These are phyloP conservation scores for Schwanniomyces occidentalis DNA, from an alignment of 805 yeast genomes.

Conservation along the genomic window DNA sequence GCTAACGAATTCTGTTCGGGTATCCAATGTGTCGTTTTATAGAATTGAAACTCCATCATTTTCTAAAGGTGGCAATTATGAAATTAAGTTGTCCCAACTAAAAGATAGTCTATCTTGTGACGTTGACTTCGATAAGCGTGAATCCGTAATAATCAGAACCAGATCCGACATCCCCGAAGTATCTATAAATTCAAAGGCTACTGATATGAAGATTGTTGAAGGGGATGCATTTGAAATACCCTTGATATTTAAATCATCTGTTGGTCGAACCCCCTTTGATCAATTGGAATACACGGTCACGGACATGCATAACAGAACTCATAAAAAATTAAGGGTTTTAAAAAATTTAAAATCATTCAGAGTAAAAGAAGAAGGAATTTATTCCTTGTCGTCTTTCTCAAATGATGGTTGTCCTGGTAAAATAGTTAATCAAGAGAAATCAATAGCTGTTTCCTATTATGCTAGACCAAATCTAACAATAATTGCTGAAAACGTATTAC, in stretches of 20 bases:
- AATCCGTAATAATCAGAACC: slow-evolving; percentile 55
- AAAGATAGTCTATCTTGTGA: slow-evolving; percentile 78
- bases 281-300: slow-evolving; percentile 32
- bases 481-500: slow-evolving; percentile 14
- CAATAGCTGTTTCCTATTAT: slow-evolving; percentile 22
- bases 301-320: slow-evolving; percentile 7
- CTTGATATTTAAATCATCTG: slow-evolving; percentile 32
- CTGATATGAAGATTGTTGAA: slow-evolving; percentile 49
- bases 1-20: slow-evolving; percentile 25
- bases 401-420: slow-evolving; percentile 50
- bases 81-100: slow-evolving; percentile 60
- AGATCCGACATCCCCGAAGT: slow-evolving; percentile 65
- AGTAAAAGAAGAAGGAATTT: slow-evolving; percentile 43
- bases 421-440: slow-evolving; percentile 19
- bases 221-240: slow-evolving; percentile 65
- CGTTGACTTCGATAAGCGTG: slow-evolving; percentile 65
- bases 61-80: slow-evolving; percentile 70
- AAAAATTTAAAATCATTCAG: slow-evolving; percentile 21
- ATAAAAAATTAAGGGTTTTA: slow-evolving; percentile 5
- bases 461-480: slow-evolving; percentile 25
- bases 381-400: slow-evolving; percentile 36
- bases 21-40: slow-evolving; percentile 36
- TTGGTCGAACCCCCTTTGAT: slow-evolving; percentile 29
- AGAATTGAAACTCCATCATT: slow-evolving; percentile 56
- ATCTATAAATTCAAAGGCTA: slow-evolving; percentile 25